Conservation (phyloP, 768 basidiomycete species). For the Tulasnella calospora region DNA sequence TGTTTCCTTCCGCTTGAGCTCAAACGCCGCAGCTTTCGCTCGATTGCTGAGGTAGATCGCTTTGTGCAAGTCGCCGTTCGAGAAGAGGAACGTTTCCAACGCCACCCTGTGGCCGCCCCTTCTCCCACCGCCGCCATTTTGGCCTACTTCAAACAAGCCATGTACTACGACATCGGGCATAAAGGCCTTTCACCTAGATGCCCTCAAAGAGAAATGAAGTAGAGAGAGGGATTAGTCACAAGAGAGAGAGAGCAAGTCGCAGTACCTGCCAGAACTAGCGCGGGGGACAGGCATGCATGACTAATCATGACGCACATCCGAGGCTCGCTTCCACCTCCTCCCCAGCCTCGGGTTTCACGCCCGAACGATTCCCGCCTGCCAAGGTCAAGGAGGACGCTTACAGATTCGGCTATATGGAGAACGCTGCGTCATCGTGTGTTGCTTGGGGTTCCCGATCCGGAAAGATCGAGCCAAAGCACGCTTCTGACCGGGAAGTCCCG, state of each 20-base stretch:
- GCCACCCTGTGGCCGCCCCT: not conserved
- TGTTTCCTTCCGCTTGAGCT: not conserved
- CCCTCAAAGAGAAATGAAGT: not conserved
- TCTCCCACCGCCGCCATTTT: not conserved
- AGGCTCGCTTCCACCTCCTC: not conserved
- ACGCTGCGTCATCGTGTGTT: not conserved
- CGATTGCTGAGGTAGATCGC: not conserved
- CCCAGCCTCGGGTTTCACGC: not conserved
- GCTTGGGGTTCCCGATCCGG: not conserved
- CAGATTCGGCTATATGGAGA: not conserved
- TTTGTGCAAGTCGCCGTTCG: constrained; percentile 1
- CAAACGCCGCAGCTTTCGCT: not conserved
- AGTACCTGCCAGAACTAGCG: not conserved
- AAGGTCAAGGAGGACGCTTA: not conserved
- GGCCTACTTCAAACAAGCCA: not conserved
- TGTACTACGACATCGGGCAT: not conserved
- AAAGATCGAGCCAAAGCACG: not conserved
- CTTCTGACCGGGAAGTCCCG: not conserved
- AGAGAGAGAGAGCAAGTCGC: not conserved
- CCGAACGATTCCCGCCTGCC: not conserved
- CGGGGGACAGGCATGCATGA: not conserved
- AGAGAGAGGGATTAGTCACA: not conserved
- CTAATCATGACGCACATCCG: not conserved
- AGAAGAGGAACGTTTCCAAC: not conserved
- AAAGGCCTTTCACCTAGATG: not conserved